A percentile compares a stretch with the other conserved stretches of the same genome.
Evolutionary conservation across 2,329 filamentous ascomycete species (phyloP).

Genomic region (Xylariaceae sp.): DNA sequence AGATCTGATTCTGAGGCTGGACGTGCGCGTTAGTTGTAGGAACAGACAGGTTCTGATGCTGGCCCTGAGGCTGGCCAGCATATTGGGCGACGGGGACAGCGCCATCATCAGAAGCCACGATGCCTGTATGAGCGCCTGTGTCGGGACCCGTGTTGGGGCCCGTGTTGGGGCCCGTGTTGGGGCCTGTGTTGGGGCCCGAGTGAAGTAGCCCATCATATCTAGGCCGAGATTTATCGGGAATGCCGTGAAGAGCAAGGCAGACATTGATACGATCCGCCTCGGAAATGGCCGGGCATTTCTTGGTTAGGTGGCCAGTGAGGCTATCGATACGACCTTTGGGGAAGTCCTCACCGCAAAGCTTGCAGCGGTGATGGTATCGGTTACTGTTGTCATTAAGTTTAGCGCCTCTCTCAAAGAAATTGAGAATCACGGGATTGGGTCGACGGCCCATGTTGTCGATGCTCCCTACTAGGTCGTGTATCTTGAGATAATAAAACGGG

Average conservation of each 20-base stretch:
- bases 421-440: constrained; percentile 76
- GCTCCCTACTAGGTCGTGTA: background rate
- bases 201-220: constrained; percentile 24
- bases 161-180: constrained; percentile 18
- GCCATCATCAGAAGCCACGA: background rate
- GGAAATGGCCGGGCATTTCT: constrained; percentile 76
- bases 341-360: constrained; percentile 80
- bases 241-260: constrained; percentile 64
- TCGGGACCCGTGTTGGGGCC: constrained; percentile 6
- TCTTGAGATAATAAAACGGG: constrained; percentile 27
- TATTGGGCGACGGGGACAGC: constrained; percentile 1
- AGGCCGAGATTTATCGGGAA: constrained; percentile 40
- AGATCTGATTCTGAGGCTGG: constrained; percentile 42
- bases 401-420: constrained; percentile 80
- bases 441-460: constrained; percentile 66
- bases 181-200: constrained; percentile 14
- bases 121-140: background rate
- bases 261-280: constrained; percentile 70
- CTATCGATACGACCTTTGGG: constrained; percentile 84
- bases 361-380: constrained; percentile 87
- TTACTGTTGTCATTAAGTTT: constrained; percentile 89
- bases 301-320: constrained; percentile 73
- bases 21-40: background rate
- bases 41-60: constrained; percentile 32
- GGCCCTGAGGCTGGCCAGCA: constrained; percentile 4